Evolutionary conservation across 1,284 basidiomycete genomes (phyloP), one percentile per base, ranked within the genome.

Genomic region (Omphalotus olearius): DNA sequence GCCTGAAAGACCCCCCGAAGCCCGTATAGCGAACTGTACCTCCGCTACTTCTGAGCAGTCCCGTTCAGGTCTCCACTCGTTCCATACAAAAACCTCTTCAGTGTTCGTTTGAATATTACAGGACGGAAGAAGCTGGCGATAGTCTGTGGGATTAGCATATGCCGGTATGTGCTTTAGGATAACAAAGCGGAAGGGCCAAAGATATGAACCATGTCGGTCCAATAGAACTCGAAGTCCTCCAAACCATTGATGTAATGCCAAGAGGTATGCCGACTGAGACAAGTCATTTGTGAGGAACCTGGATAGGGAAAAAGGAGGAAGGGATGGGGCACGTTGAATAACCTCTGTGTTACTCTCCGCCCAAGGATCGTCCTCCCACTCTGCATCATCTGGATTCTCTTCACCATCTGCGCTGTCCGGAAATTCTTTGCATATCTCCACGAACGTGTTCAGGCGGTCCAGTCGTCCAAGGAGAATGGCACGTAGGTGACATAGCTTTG

Each of bases 321-420:
- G 53, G 42, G 64, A 60, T 40, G 66, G 51, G 20, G 62, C 43
- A 35, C 63, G 57, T 51, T 59, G 57, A 51, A 53, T 64, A 25
- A 62, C 62, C 57, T 61, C 67, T 35, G 60, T 64, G 35, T 66
- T 64, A 7, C 68, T 71, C 38, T 85, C 81, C 17, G 73, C 83
- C 89, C 89, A 93, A 9, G 91, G 89, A 66, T 93, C 90, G 60
- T 92, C 90, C 59, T 85, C 82, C 83, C 83, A 87, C 59, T 83
- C 84, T 35, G 82, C 80, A 33, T 70, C 65, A 17, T 62, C 64
- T 25, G 59, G 58, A 25, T 64, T 64, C 7, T 71, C 68, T 14
- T 63, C 54, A 16, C 62, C 61, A 25, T 60, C 62, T 23, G 60
- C 53, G 17, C 59, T 57, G 14, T 61, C 57, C 7, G 74, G 64